Percentiles rank a stretch among this genome's conserved stretches.
phyloP scores from a whole-genome alignment of 2,329 filamentous ascomycete genomes.

The Arthrobotrys sinensis region DNA sequence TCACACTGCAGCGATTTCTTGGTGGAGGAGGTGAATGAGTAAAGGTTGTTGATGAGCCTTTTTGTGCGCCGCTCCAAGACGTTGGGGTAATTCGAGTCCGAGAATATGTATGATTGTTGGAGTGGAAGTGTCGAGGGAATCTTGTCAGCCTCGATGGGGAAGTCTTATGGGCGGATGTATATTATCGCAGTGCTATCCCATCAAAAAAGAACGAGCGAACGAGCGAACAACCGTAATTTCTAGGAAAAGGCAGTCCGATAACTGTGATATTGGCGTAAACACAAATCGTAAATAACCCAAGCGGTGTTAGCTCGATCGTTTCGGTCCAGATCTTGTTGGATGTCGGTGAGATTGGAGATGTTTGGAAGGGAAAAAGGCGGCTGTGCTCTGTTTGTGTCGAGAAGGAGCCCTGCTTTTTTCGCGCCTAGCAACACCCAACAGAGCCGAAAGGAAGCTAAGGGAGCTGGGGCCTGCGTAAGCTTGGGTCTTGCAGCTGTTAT shows the following conservation, averaged over 20 bases:
- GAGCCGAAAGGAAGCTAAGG: slow-evolving; percentile 26
- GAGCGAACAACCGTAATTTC: slow-evolving; percentile 8
- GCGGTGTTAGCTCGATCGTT: slow-evolving; percentile 21
- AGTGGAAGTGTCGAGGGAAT: slow-evolving; percentile 7
- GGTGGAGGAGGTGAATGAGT: background rate
- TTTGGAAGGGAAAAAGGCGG: slow-evolving; percentile 39
- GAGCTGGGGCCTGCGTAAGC: slow-evolving; percentile 47
- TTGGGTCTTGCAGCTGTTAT: slow-evolving; percentile 25
- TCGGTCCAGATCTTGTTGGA: slow-evolving; percentile 24
- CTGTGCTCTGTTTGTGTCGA: slow-evolving; percentile 40
- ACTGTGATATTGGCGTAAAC: slow-evolving; percentile 14
- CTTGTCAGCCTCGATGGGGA: slow-evolving; percentile 31
- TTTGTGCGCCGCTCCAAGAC: background rate
- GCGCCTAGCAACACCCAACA: slow-evolving; percentile 53
- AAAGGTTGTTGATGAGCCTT: slow-evolving; percentile 29
- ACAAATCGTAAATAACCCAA: slow-evolving; percentile 31
- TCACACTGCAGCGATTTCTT: slow-evolving; percentile 38
- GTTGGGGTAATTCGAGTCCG: background rate
- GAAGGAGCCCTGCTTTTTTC: slow-evolving; percentile 35
- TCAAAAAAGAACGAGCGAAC: slow-evolving; percentile 8
- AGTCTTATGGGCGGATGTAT: slow-evolving; percentile 5
- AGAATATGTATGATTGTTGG: slow-evolving; percentile 10
- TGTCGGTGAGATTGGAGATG: slow-evolving; percentile 39
- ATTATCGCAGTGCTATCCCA: slow-evolving; percentile 19
- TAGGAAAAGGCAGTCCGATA: background rate